These are phyloP conservation scores for Mucuna pruriens DNA, from an alignment of 306 rosid genomes.

Conservation along the genomic window DNA sequence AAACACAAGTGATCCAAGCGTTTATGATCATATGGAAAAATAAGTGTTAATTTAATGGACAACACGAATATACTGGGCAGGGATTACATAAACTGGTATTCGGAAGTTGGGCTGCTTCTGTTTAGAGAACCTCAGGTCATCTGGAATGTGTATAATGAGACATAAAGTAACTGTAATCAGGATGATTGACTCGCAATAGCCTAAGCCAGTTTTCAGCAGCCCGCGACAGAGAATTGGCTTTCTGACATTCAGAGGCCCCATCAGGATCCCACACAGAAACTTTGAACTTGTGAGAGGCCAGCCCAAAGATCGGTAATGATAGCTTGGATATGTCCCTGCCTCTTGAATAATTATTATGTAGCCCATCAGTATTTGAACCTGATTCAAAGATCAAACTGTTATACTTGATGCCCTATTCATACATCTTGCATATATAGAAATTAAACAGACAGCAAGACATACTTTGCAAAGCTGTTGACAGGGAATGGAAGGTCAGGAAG, in stretches of 20 bases:
- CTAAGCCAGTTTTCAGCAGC: conserved; percentile 82
- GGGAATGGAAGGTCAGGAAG: conserved; percentile 81
- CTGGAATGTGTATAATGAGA: conserved; percentile 58
- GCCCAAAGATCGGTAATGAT: conserved; percentile 75
- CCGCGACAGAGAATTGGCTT: conserved; percentile 63
- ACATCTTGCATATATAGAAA: conserved; percentile 22
- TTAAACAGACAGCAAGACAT: conserved; percentile 40
- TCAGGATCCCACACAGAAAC: conserved; percentile 72
- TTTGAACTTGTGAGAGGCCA: conserved; percentile 79
- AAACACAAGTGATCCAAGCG: conserved; percentile 23
- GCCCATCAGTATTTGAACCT: conserved; percentile 67
- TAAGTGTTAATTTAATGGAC: conserved; percentile 36
- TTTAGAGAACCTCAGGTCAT: conserved; percentile 40
- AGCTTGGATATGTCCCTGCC: conserved; percentile 54
- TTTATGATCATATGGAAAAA: conserved; percentile 32
- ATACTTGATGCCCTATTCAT: not conserved
- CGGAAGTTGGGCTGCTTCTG: conserved; percentile 40
- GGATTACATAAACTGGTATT: conserved; percentile 21
- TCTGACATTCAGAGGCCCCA: conserved; percentile 65
- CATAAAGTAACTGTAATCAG: conserved; percentile 75
- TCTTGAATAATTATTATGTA: conserved; percentile 53
- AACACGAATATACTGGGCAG: conserved; percentile 35
- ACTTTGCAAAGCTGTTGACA: conserved; percentile 68
- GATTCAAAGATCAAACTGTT: conserved; percentile 45
- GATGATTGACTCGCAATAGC: conserved; percentile 67